These are phyloP conservation scores for Hysterangium stoloniferum DNA, from an alignment of 768 basidiomycete genomes.

Conservation along the genomic window DNA sequence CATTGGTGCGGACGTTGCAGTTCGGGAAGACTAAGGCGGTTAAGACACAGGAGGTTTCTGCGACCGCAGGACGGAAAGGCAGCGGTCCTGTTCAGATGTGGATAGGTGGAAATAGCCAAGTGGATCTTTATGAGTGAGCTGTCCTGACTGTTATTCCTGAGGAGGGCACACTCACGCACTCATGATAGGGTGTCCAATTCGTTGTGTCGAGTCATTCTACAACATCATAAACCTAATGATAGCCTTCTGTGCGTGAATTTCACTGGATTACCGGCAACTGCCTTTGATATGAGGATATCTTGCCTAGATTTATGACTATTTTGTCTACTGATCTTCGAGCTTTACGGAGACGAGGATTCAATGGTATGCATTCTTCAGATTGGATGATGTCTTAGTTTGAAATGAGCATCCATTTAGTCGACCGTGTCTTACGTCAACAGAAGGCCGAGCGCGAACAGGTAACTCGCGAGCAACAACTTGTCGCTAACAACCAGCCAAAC, in stretches of 20 bases:
- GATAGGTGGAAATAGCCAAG: conserved; percentile 63
- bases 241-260: conserved; percentile 49
- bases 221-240: conserved; percentile 76
- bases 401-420: conserved; percentile 47
- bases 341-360: conserved; percentile 77
- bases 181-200: conserved; percentile 68
- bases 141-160: background rate
- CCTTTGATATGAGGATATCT: background rate
- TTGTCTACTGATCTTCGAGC: conserved; percentile 83
- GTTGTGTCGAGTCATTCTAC: conserved; percentile 72
- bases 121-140: conserved; percentile 91
- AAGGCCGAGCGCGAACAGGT: conserved; percentile 53
- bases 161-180: background rate
- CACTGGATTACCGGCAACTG: background rate
- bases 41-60: conserved; percentile 63
- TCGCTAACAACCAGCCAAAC: conserved; percentile 26
- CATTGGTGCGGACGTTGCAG: conserved; percentile 52
- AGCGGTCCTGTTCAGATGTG: conserved; percentile 66
- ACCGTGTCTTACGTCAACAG: conserved; percentile 83
- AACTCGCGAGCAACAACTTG: conserved; percentile 18
- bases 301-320: conserved; percentile 79
- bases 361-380: conserved; percentile 42
- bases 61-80: conserved; percentile 49
- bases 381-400: conserved; percentile 9
- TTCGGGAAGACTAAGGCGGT: conserved; percentile 42